phyloP scores from a whole-genome alignment of 768 basidiomycete genomes.

The Coprinopsis marcescibilis region DNA sequence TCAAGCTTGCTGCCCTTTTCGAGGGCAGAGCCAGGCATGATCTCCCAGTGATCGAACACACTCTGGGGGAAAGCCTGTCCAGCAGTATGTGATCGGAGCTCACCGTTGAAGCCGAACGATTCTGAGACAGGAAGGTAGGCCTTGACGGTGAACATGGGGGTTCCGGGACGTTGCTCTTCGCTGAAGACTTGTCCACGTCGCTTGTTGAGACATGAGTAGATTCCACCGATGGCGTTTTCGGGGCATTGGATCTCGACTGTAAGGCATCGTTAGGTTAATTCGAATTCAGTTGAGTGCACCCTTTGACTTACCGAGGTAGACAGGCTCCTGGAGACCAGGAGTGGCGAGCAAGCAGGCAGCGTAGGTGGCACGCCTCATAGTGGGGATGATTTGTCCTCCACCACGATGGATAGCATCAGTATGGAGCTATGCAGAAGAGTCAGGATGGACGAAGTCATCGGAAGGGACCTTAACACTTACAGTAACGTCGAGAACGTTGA shows the following conservation, averaged over 20 bases:
- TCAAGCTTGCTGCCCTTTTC: constrained; percentile 93
- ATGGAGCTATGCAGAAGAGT: constrained; percentile 59
- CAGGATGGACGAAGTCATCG: constrained; percentile 4
- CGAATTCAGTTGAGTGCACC: constrained; percentile 4
- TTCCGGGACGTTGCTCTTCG: constrained; percentile 94
- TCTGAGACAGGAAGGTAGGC: constrained; percentile 89
- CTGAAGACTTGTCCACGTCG: constrained; percentile 98
- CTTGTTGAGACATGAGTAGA: constrained; percentile 91
- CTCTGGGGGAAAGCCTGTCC: constrained; percentile 98
- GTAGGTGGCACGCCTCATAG: constrained; percentile 92
- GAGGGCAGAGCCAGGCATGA: constrained; percentile 75
- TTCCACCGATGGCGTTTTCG: constrained; percentile 95
- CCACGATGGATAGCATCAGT: constrained; percentile 99
- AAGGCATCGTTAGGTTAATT: constrained; percentile 2
- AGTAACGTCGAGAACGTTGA: constrained; percentile 95
- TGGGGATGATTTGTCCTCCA: constrained; percentile 97
- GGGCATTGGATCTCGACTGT: constrained; percentile 97
- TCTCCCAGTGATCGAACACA: constrained; percentile 91
- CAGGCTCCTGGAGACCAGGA: constrained; percentile 91
- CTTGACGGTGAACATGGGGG: constrained; percentile 99
- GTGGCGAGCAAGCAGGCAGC: constrained; percentile 90
- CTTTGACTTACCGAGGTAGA: constrained; percentile 73
- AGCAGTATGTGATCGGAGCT: constrained; percentile 84
- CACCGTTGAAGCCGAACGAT: constrained; percentile 97
- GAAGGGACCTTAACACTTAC: constrained; percentile 37